These are phyloP conservation scores for Bisporella sp. DNA, from an alignment of 2,329 filamentous ascomycete genomes.

Conservation along the genomic window DNA sequence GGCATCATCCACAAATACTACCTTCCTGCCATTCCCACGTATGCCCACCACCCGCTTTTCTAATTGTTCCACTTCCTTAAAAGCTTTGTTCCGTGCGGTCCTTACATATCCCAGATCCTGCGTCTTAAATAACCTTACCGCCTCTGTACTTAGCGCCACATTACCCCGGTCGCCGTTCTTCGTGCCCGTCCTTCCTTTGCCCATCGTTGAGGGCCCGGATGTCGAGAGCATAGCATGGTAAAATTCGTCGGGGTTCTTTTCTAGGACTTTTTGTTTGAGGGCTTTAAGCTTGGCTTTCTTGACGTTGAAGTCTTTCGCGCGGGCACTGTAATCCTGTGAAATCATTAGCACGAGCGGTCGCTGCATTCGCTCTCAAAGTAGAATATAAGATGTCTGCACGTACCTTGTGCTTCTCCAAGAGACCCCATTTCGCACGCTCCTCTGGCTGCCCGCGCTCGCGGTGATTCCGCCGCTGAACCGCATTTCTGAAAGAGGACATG, in stretches of 20 bases:
- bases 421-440: constrained; percentile 77
- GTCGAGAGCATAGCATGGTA: constrained; percentile 64
- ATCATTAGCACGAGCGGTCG: neutral
- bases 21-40: constrained; percentile 26
- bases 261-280: constrained; percentile 53
- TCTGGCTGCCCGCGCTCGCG: constrained; percentile 82
- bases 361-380: neutral
- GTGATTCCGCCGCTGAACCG: constrained; percentile 76
- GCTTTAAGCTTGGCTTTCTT: constrained; percentile 55
- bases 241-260: constrained; percentile 67
- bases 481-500: constrained; percentile 57
- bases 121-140: constrained; percentile 58
- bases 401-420: constrained; percentile 93
- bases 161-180: constrained; percentile 53
- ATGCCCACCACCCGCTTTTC: constrained; percentile 44
- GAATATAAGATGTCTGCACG: constrained; percentile 6
- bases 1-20: constrained; percentile 28
- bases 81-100: constrained; percentile 52
- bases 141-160: constrained; percentile 46
- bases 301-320: constrained; percentile 58
- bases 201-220: constrained; percentile 45
- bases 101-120: constrained; percentile 61
- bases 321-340: constrained; percentile 54
- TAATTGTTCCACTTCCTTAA: constrained; percentile 49
- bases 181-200: constrained; percentile 46